These are phyloP conservation scores for Eimeria sp. DNA, from an alignment of 169 alveolate genomes.

Conservation along the genomic window DNA sequence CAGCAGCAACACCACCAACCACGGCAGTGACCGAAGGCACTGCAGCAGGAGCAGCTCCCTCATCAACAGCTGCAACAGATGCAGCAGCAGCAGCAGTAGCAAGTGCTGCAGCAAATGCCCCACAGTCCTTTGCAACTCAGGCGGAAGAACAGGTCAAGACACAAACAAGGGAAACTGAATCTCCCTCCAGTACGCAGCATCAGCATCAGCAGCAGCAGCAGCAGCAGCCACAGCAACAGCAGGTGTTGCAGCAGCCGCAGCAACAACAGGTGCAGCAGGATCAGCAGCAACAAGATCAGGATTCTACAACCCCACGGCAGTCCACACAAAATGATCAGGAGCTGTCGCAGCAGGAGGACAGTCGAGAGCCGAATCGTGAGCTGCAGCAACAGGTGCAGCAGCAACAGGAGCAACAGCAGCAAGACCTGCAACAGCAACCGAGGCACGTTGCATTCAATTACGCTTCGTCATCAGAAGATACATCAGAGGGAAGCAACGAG, in stretches of 20 bases:
- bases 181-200: neutral
- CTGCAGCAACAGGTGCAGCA: neutral
- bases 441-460: too few species aligned
- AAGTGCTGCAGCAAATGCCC: neutral
- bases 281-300: neutral
- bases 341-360: too few species aligned
- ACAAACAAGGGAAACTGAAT: neutral
- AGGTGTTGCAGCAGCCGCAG: neutral
- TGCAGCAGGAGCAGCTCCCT: neutral
- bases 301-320: neutral
- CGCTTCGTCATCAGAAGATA: too few species aligned
- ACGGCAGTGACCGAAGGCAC: neutral
- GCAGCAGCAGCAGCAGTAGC: constrained; percentile 29
- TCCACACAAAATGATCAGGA: neutral
- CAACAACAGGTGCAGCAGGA: neutral
- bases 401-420: neutral
- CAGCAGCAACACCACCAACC: neutral
- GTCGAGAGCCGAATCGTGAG: too few species aligned
- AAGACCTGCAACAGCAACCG: neutral
- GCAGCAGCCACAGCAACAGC: too few species aligned
- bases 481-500: neutral
- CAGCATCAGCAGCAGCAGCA: neutral
- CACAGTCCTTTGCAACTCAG: neutral
- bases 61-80: neutral
- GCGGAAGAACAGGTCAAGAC: neutral